Percentiles rank a stretch among this genome's conserved stretches.
These are phyloP conservation scores for Juglanconis oblonga DNA, from an alignment of 2,329 filamentous ascomycete species.

Conservation along the genomic window DNA sequence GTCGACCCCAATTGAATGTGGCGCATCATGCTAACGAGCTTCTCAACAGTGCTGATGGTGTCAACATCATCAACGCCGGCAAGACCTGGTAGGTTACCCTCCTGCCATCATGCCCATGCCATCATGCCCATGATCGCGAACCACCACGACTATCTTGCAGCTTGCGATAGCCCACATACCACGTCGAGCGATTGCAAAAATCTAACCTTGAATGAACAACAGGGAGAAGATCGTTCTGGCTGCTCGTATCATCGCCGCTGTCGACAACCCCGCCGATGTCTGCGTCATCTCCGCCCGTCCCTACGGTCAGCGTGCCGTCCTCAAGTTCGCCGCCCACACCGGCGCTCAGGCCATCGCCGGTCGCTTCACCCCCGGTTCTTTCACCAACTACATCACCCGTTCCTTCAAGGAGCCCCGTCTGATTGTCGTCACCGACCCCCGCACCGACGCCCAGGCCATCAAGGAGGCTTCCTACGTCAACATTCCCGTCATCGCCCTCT, in stretches of 20 bases:
- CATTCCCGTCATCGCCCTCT: constrained; percentile 98
- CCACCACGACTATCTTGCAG: not conserved
- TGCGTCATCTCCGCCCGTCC: constrained; percentile 99
- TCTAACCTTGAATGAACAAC: constrained; percentile 12
- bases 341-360: constrained; percentile 97
- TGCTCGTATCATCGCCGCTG: constrained; percentile 95
- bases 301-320: constrained; percentile 98
- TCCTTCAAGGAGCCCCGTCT: constrained; percentile 99
- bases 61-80: constrained; percentile 99
- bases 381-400: constrained; percentile 99
- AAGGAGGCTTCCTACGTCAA: constrained; percentile 99
- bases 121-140: not conserved
- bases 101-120: not conserved
- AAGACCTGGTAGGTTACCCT: constrained; percentile 85
- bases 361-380: constrained; percentile 99
- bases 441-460: constrained; percentile 99
- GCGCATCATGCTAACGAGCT: constrained; percentile 3
- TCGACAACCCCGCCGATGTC: constrained; percentile 99
- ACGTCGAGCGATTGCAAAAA: not conserved
- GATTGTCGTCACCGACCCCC: constrained; percentile 98
- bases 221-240: constrained; percentile 99
- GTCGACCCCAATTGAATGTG: not conserved
- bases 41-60: constrained; percentile 83
- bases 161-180: not conserved
- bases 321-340: constrained; percentile 99